A percentile compares a stretch with the other conserved stretches of the same genome.
Conservation (phyloP, 495 filamentous ascomycete species). For the Jackrogersella multiformis region DNA sequence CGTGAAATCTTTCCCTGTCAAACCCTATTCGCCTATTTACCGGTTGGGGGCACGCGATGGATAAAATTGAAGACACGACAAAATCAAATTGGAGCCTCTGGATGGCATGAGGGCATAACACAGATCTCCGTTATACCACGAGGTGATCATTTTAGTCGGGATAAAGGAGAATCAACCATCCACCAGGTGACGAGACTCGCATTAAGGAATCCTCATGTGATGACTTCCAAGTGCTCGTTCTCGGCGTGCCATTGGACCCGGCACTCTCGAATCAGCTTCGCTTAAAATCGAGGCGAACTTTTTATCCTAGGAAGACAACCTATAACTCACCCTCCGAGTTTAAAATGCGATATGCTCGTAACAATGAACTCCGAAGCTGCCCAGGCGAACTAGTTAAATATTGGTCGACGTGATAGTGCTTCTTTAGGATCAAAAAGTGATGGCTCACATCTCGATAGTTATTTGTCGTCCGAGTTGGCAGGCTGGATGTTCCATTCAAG, state of each 20-base stretch:
- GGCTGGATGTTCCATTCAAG: constrained; percentile 12
- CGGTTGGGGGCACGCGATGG: constrained; percentile 24
- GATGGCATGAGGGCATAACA: constrained; percentile 21
- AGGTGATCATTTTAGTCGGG: constrained; percentile 32
- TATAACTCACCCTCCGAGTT: constrained; percentile 4
- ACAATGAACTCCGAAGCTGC: constrained; percentile 26
- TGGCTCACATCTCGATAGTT: constrained; percentile 19
- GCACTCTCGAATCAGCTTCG: constrained; percentile 29
- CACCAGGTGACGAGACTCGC: constrained; percentile 36
- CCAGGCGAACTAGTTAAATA: constrained; percentile 17
- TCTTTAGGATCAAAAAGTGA: constrained; percentile 28
- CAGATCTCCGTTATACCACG: constrained; percentile 37
- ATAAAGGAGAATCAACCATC: constrained; percentile 43
- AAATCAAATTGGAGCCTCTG: constrained; percentile 37
- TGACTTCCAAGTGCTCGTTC: constrained; percentile 21
- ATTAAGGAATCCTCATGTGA: constrained; percentile 44
- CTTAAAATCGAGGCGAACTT: constrained; percentile 26
- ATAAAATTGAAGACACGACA: constrained; percentile 26
- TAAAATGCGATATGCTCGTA: constrained; percentile 27
- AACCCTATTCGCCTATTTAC: constrained; percentile 41
- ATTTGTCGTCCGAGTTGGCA: constrained; percentile 1
- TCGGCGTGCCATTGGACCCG: constrained; percentile 34
- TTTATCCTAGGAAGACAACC: constrained; percentile 10
- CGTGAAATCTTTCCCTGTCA: constrained; percentile 29
- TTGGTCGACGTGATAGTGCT: constrained; percentile 27